These are phyloP conservation scores for Blyttiomyces sp. DNA, from an alignment of 371 early-diverging fungal species.

Conservation along the genomic window DNA sequence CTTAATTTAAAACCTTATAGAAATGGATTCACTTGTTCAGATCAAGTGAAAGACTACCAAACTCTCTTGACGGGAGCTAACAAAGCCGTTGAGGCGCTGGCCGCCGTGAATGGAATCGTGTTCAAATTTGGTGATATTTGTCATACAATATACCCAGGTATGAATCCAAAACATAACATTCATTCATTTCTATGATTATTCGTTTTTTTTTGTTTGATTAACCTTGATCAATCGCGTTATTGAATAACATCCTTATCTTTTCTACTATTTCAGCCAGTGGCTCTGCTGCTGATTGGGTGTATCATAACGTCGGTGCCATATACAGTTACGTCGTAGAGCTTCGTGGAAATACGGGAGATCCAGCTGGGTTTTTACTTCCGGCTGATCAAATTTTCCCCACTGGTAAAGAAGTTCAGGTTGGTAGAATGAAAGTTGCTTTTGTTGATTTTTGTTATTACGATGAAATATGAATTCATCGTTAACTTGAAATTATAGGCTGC, in stretches of 20 bases:
- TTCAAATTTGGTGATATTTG: constrained; percentile 27
- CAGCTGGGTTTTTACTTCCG: constrained; percentile 30
- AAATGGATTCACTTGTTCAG: constrained; percentile 23
- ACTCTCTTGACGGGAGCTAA: constrained; percentile 8
- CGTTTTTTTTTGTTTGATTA: neutral
- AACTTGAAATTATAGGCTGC: too few species aligned
- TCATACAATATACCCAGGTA: constrained; percentile 28
- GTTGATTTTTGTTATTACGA: too few species aligned
- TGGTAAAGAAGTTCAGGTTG: constrained; percentile 29
- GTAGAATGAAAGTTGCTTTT: too few species aligned
- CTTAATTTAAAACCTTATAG: neutral
- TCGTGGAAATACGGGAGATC: constrained; percentile 25
- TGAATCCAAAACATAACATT: neutral
- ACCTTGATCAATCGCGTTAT: too few species aligned
- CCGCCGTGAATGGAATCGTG: constrained; percentile 5
- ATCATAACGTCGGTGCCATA: constrained; percentile 16
- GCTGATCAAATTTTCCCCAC: constrained; percentile 30
- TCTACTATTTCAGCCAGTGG: constrained; percentile 10
- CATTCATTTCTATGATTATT: neutral
- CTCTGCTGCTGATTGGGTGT: constrained; percentile 18
- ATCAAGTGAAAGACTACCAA: constrained; percentile 17
- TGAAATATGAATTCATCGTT: too few species aligned
- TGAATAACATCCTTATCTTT: too few species aligned
- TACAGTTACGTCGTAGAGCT: constrained; percentile 25
- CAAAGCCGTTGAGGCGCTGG: constrained; percentile 13